Evolutionary conservation across 805 yeast species (phyloP).

Genomic region (Nadsonia fulvescens): DNA sequence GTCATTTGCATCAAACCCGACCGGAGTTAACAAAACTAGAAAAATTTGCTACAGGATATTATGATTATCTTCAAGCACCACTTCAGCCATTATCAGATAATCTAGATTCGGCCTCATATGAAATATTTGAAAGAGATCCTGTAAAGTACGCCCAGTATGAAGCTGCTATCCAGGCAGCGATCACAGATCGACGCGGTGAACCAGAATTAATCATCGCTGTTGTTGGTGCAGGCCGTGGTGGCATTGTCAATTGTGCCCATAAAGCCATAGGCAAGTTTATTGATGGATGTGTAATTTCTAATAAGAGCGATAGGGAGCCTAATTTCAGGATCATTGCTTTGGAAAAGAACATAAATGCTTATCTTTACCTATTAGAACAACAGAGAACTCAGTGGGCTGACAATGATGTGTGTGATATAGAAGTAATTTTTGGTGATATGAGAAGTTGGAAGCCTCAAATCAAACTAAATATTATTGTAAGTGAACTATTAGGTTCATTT

Average conservation of each 20-base stretch:
- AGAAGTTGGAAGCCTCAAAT: constrained; percentile 28
- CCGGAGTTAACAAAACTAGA: constrained; percentile 19
- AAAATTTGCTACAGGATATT: constrained; percentile 19
- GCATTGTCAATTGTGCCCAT: constrained; percentile 40
- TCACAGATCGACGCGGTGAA: neutral
- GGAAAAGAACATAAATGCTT: constrained; percentile 55
- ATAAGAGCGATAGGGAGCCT: too few relatives aligned
- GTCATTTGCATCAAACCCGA: constrained; percentile 10
- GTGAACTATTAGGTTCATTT: constrained; percentile 78
- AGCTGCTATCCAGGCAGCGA: constrained; percentile 40
- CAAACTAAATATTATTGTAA: constrained; percentile 41
- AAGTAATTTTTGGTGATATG: constrained; percentile 40
- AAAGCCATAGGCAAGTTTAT: constrained; percentile 27
- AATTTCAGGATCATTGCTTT: constrained; percentile 35
- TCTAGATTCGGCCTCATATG: constrained; percentile 42
- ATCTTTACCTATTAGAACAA: constrained; percentile 28
- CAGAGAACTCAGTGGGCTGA: constrained; percentile 36
- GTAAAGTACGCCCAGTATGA: constrained; percentile 55
- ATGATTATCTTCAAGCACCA: constrained; percentile 38
- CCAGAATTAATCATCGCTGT: constrained; percentile 25
- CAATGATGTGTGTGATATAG: constrained; percentile 20
- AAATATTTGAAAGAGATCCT: constrained; percentile 51
- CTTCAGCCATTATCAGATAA: constrained; percentile 51
- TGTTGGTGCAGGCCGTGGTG: constrained; percentile 84
- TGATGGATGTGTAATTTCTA: too few relatives aligned